Evolutionary conservation across 352 stramenopile genomes (phyloP).

Genomic region (Phytophthora kernoviae): DNA sequence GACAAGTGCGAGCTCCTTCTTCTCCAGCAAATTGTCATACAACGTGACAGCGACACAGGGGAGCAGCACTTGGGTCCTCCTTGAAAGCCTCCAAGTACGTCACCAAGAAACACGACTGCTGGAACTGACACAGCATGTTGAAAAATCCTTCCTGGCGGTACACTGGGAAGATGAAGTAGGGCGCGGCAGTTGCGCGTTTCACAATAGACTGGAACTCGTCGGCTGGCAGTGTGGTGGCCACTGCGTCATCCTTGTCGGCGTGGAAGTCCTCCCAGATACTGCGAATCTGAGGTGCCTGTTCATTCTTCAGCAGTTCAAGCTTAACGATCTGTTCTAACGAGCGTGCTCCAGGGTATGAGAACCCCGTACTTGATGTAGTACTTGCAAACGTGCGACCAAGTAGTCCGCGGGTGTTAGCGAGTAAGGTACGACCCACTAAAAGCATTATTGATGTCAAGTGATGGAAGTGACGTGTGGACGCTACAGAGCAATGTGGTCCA

Average conservation of each 20-base stretch:
- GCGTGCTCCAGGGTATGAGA: conserved; percentile 83
- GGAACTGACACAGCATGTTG: conserved; percentile 90
- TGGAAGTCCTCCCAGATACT: conserved; percentile 86
- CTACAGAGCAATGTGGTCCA: conserved; percentile 12
- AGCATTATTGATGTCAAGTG: conserved; percentile 11
- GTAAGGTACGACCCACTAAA: conserved; percentile 13
- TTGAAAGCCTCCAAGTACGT: conserved; percentile 90
- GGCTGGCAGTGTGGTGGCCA: conserved; percentile 53
- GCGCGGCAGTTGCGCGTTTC: conserved; percentile 54
- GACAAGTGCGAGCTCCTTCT: conserved; percentile 77
- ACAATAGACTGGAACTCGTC: conserved; percentile 50
- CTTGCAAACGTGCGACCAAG: conserved; percentile 16
- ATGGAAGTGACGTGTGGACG: conserved; percentile 9
- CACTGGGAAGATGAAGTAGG: conserved; percentile 86
- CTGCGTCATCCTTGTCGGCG: conserved; percentile 69
- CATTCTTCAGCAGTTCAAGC: conserved; percentile 77
- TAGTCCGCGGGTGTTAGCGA: conserved; percentile 7
- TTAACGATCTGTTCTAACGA: conserved; percentile 86
- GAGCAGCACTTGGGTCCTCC: conserved; percentile 75
- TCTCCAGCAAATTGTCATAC: conserved; percentile 72
- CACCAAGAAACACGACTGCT: conserved; percentile 88
- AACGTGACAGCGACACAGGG: conserved; percentile 84
- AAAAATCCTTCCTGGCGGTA: conserved; percentile 87
- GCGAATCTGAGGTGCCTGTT: conserved; percentile 60
- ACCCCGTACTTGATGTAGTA: conserved; percentile 40